These are phyloP conservation scores for Cucurbita argyrosperma DNA, from an alignment of 306 rosid species.

Conservation along the genomic window DNA sequence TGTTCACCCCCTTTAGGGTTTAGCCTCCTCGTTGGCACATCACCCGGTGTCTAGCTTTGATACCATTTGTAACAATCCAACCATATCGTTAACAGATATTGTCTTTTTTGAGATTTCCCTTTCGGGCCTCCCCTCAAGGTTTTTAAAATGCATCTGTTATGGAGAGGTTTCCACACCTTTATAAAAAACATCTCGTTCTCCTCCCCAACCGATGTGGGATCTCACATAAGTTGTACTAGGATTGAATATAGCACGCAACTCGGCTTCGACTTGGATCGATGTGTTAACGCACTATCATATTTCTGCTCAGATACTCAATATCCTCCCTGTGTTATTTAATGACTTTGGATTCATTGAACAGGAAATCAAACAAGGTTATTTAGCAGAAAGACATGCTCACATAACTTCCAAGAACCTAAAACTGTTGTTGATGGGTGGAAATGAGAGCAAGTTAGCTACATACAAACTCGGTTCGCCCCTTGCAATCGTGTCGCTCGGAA, in stretches of 20 bases:
- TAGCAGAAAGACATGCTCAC: conserved; percentile 20
- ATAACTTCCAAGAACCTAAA: conserved; percentile 20
- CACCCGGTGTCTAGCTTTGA: no score
- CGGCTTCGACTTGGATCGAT: background rate
- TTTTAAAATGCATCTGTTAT: no score
- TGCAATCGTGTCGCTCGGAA: conserved; percentile 28
- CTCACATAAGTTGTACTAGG: no score
- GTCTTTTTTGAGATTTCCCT: no score
- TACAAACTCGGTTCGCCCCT: conserved; percentile 12
- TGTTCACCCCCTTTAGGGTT: no score
- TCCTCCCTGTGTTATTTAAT: background rate
- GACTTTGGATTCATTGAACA: conserved; percentile 1
- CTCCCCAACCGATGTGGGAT: no score
- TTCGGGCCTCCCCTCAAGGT: no score
- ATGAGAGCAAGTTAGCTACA: conserved; percentile 9
- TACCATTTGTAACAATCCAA: no score
- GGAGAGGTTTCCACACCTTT: no score
- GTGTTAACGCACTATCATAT: background rate
- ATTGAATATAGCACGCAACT: background rate
- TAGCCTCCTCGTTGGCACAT: no score
- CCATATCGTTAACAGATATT: no score
- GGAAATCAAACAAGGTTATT: conserved; percentile 23
- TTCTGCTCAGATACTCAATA: background rate
- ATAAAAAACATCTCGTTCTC: no score
- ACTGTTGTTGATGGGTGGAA: conserved; percentile 9